Conservation (phyloP, 345 rosid species). For the Ceriops decandra region DNA sequence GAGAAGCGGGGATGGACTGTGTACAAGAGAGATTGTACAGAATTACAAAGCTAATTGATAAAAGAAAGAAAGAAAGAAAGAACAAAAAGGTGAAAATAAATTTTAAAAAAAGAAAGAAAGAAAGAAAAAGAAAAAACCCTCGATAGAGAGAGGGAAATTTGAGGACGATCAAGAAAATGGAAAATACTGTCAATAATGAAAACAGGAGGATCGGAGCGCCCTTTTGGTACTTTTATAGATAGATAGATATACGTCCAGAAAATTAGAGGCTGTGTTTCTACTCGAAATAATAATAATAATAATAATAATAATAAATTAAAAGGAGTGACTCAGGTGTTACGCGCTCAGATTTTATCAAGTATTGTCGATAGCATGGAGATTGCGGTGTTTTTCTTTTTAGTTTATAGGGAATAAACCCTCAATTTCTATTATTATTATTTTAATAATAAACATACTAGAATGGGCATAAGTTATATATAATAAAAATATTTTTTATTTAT, state of each 20-base stretch:
- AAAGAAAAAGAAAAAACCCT: conserved; percentile 24
- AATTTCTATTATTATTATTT: too few species aligned
- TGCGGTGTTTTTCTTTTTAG: background rate
- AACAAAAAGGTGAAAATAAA: background rate
- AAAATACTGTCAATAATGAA: background rate
- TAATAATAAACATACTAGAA: too few species aligned
- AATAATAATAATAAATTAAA: too few species aligned
- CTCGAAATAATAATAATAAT: too few species aligned
- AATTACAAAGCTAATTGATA: background rate
- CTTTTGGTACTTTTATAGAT: background rate
- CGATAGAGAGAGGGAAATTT: conserved; percentile 4
- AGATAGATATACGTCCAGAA: background rate
- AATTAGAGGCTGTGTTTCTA: too few species aligned
- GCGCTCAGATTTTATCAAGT: background rate
- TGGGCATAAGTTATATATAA: too few species aligned
- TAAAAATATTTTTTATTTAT: too few species aligned
- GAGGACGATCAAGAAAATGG: background rate
- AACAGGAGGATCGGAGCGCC: background rate
- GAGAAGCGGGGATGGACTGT: background rate
- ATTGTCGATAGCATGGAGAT: background rate
- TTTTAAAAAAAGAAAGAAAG: background rate
- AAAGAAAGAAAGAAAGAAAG: background rate
- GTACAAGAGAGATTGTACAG: too few species aligned
- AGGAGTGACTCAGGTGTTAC: too few species aligned
- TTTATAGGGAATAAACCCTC: too few species aligned